Conservation (phyloP, 176 grass and related monocot species). For the Leersia perrieri region DNA sequence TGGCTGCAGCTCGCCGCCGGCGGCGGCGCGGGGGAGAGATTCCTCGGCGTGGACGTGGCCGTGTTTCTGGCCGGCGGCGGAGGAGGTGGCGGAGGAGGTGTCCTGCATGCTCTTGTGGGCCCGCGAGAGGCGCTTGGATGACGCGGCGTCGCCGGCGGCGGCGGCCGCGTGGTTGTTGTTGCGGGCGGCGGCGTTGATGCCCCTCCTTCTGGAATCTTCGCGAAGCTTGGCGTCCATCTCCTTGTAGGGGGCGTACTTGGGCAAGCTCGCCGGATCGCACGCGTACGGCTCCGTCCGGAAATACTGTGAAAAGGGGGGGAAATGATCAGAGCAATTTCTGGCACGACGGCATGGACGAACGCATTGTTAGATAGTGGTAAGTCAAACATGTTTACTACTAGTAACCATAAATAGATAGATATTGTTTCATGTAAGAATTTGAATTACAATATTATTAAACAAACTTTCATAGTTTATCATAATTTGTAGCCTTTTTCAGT, state of each 20-base stretch:
- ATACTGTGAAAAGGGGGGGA: slow-evolving; percentile 54
- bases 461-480: no score
- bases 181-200: no score
- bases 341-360: background rate
- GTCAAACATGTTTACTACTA: no score
- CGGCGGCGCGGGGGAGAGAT: slow-evolving; percentile 24
- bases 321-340: background rate
- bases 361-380: no score
- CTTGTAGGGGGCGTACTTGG: slow-evolving; percentile 83
- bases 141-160: slow-evolving; percentile 5
- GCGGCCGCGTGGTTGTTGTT: background rate
- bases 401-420: no score
- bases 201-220: slow-evolving; percentile 51
- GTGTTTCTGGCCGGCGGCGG: slow-evolving; percentile 7
- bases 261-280: slow-evolving; percentile 70
- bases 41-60: slow-evolving; percentile 53
- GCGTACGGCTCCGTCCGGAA: slow-evolving; percentile 66
- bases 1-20: slow-evolving; percentile 36
- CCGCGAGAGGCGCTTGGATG: slow-evolving; percentile 28
- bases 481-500: no score
- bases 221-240: slow-evolving; percentile 90
- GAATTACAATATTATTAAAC: no score
- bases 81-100: background rate
- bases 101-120: slow-evolving; percentile 51
- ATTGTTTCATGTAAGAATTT: no score